A percentile compares a stretch with the other conserved stretches of the same genome.
Evolutionary conservation across 1,284 basidiomycete species (phyloP).

Genomic region (Cutaneotrichosporon arboriforme): DNA sequence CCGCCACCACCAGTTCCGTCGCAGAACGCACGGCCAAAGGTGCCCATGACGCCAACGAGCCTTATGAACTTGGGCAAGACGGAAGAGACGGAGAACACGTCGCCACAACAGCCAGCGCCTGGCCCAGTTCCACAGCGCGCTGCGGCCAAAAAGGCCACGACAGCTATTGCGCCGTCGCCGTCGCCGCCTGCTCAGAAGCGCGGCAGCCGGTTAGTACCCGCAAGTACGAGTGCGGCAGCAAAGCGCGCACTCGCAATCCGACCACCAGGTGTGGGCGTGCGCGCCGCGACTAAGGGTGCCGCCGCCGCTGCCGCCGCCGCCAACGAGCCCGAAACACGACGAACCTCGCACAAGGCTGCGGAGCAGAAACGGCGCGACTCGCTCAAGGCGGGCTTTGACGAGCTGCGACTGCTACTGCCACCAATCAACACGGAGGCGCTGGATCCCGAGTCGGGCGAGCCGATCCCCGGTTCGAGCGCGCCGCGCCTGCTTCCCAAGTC

Average conservation of each 20-base stretch:
- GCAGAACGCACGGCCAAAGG: conserved; percentile 30
- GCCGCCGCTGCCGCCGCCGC: conserved; percentile 24
- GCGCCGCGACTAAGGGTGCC: conserved; percentile 34
- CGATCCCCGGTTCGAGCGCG: conserved; percentile 76
- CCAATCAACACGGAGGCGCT: conserved; percentile 65
- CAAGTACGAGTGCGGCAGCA: conserved; percentile 16
- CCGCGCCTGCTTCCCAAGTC: conserved; percentile 74
- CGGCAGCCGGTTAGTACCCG: conserved; percentile 15
- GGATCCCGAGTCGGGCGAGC: conserved; percentile 61
- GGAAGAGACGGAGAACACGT: not conserved
- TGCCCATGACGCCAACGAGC: conserved; percentile 76
- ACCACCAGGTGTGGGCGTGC: conserved; percentile 32
- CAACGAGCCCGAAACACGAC: conserved; percentile 49
- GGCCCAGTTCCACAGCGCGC: conserved; percentile 1
- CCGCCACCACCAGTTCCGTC: conserved; percentile 54
- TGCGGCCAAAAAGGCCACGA: conserved; percentile 12
- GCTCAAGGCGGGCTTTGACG: conserved; percentile 92
- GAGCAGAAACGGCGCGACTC: conserved; percentile 96
- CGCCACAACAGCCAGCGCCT: not conserved
- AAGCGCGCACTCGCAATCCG: conserved; percentile 38
- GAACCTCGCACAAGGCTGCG: conserved; percentile 91
- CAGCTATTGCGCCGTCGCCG: conserved; percentile 3
- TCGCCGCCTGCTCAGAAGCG: conserved; percentile 7
- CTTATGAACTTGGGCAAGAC: conserved; percentile 66
- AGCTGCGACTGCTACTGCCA: conserved; percentile 78